phyloP scores from a whole-genome alignment of 495 filamentous ascomycete species.

The Aspergillus avenaceus region DNA sequence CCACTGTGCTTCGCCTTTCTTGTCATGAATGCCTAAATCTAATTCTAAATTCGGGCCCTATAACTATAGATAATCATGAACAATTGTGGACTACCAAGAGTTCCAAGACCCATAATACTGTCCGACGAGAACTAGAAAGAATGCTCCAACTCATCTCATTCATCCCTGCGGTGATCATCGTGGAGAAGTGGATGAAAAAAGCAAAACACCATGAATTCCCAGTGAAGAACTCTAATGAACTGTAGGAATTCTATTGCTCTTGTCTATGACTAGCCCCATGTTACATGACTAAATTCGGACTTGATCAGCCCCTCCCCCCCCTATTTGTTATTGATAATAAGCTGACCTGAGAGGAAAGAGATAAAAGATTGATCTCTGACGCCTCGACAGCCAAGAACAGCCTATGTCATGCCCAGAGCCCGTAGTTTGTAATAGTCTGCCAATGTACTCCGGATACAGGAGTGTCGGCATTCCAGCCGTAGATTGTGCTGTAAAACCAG shows the following conservation, averaged over 20 bases:
- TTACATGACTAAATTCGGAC: background rate
- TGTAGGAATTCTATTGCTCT: background rate
- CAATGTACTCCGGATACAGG: background rate
- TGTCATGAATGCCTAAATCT: conserved; percentile 9
- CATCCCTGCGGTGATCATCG: conserved; percentile 11
- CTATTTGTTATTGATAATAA: background rate
- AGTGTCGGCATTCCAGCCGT: background rate
- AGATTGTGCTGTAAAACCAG: background rate
- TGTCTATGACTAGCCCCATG: background rate
- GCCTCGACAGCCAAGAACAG: conserved; percentile 13
- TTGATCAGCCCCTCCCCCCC: background rate
- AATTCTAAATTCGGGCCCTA: background rate
- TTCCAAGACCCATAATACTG: background rate
- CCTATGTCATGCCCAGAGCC: conserved; percentile 10
- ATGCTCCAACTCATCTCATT: conserved; percentile 2
- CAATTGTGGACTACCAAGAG: background rate
- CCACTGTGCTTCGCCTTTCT: conserved; percentile 5
- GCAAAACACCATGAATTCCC: background rate
- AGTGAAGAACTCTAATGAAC: background rate
- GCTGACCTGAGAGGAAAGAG: too few relatives aligned
- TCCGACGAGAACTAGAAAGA: background rate
- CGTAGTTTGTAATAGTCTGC: conserved; percentile 5
- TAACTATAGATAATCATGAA: background rate
- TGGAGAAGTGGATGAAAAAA: conserved; percentile 6
- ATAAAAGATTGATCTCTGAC: background rate